These are phyloP conservation scores for Cercophora scortea DNA, from an alignment of 495 filamentous ascomycete species.

Conservation along the genomic window DNA sequence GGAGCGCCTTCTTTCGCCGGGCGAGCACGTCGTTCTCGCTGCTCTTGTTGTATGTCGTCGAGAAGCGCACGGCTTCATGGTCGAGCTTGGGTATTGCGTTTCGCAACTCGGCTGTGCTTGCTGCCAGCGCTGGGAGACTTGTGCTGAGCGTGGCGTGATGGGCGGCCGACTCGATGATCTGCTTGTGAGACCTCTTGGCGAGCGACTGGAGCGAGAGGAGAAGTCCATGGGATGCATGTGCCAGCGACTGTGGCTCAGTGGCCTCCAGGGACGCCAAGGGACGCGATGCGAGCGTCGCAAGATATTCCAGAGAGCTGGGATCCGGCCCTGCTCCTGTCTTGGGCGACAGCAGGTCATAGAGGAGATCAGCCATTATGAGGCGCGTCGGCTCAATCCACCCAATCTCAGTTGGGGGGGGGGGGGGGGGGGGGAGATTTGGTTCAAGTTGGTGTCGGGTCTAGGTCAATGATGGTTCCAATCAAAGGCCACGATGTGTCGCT, in stretches of 20 bases:
- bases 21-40: constrained; percentile 64
- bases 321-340: constrained; percentile 37
- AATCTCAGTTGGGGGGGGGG: no score
- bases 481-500: no score
- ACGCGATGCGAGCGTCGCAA: constrained; percentile 71
- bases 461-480: no score
- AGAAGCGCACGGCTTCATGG: constrained; percentile 67
- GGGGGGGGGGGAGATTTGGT: no score
- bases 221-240: constrained; percentile 74
- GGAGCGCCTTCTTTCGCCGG: constrained; percentile 69
- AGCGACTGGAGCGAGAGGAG: constrained; percentile 80
- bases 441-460: no score
- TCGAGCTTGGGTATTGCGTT: constrained; percentile 73
- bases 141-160: constrained; percentile 64
- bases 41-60: constrained; percentile 69
- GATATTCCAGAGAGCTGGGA: constrained; percentile 71
- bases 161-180: constrained; percentile 72
- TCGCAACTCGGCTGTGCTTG: constrained; percentile 56
- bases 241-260: constrained; percentile 70
- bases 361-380: constrained; percentile 22
- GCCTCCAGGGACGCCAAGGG: constrained; percentile 63
- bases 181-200: constrained; percentile 84
- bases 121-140: constrained; percentile 59
- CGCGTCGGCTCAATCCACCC: no score
- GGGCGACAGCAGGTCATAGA: constrained; percentile 22